phyloP scores from a whole-genome alignment of 345 rosid genomes.

The Adansonia digitata region DNA sequence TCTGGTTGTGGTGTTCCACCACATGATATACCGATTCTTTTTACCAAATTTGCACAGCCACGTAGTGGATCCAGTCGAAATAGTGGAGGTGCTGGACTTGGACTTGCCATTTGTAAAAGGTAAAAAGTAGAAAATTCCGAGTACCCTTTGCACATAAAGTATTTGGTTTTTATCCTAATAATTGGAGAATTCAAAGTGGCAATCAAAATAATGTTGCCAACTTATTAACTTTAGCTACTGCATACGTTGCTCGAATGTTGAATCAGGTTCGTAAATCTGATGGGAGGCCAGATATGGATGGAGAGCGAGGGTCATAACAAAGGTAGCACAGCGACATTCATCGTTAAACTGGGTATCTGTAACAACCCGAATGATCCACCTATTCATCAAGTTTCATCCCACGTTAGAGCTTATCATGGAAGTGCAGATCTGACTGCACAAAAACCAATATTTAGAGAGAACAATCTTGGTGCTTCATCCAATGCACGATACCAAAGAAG shows the following conservation, averaged over 20 bases:
- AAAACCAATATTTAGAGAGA: slow-evolving; percentile 24
- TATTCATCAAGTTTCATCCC: slow-evolving; percentile 33
- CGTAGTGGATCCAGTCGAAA: slow-evolving; percentile 44
- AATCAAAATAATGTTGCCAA: not conserved
- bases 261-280: slow-evolving; percentile 71
- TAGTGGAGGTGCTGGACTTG: slow-evolving; percentile 66
- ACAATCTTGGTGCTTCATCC: slow-evolving; percentile 14
- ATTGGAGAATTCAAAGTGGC: too few relatives aligned
- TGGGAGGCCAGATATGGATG: slow-evolving; percentile 90
- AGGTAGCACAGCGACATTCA: slow-evolving; percentile 61
- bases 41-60: slow-evolving; percentile 60
- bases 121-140: slow-evolving; percentile 24
- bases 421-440: slow-evolving; percentile 41
- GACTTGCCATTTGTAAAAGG: slow-evolving; percentile 92
- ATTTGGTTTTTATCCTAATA: not conserved
- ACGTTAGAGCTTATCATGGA: slow-evolving; percentile 43
- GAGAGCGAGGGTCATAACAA: slow-evolving; percentile 80
- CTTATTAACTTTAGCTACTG: not conserved
- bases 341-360: slow-evolving; percentile 61
- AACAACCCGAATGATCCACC: slow-evolving; percentile 33
- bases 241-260: slow-evolving; percentile 7
- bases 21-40: slow-evolving; percentile 64
- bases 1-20: slow-evolving; percentile 79
- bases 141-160: not conserved
- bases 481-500: slow-evolving; percentile 46